Evolutionary conservation across 805 yeast species (phyloP).

Genomic region (Metschnikowia continentalis): DNA sequence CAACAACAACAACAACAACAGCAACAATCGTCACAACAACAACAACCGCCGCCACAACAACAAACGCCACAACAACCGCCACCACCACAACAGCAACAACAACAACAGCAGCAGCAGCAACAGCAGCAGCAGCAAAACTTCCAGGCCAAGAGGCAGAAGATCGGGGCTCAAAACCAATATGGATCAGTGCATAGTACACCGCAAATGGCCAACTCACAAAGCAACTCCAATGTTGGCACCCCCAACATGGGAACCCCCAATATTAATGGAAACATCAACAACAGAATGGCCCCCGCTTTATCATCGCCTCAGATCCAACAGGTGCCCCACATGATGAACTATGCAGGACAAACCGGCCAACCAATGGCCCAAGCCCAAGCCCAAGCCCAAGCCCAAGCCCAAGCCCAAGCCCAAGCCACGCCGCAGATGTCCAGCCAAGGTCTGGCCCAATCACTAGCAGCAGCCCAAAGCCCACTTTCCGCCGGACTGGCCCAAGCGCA

Average conservation of each 20-base stretch:
- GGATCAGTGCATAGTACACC: slow-evolving; percentile 9
- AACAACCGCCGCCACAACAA: slow-evolving; percentile 6
- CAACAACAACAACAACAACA: slow-evolving; percentile 11
- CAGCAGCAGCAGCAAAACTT: slow-evolving; percentile 7
- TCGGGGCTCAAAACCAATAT: slow-evolving; percentile 9
- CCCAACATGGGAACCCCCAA: slow-evolving; percentile 10
- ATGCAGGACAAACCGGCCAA: slow-evolving; percentile 1
- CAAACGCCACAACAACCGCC: slow-evolving; percentile 12
- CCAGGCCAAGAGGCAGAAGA: slow-evolving; percentile 16
- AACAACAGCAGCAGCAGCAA: slow-evolving; percentile 2
- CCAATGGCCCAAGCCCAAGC: not conserved
- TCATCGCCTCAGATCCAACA: slow-evolving; percentile 15
- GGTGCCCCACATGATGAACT: slow-evolving; percentile 6
- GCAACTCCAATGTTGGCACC: slow-evolving; percentile 13
- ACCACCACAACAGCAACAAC: slow-evolving; percentile 12
- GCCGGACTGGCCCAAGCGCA: not conserved
- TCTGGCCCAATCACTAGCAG: slow-evolving; percentile 1
- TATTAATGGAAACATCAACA: slow-evolving; percentile 6
- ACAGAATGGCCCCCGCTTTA: slow-evolving; percentile 10
- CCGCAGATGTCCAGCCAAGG: not conserved
- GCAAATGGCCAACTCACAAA: slow-evolving; percentile 12
- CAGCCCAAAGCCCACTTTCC: not conserved
- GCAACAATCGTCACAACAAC: slow-evolving; percentile 6
- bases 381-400: not conserved
- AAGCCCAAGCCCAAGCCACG: not conserved